These are phyloP conservation scores for Moesziomyces antarcticus DNA, from an alignment of 1,284 basidiomycete species.

Conservation along the genomic window DNA sequence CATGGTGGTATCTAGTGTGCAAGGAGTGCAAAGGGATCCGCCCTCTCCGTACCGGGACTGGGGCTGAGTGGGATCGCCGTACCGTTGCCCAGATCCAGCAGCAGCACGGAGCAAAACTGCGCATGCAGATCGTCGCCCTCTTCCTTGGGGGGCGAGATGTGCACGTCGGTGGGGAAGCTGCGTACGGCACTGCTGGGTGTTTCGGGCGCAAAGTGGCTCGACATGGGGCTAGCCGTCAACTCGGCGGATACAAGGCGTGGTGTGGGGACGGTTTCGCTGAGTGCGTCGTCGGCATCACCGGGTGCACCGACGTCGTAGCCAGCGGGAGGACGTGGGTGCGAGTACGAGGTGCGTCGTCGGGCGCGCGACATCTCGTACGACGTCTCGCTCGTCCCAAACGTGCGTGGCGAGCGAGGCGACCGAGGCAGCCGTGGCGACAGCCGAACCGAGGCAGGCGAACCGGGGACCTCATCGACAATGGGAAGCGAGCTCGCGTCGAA, in stretches of 20 bases:
- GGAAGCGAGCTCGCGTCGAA: constrained; percentile 19
- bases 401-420: constrained; percentile 1
- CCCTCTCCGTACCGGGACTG: constrained; percentile 6
- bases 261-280: constrained; percentile 6
- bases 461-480: constrained; percentile 6
- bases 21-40: constrained; percentile 13
- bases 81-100: constrained; percentile 34
- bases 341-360: constrained; percentile 16
- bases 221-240: constrained; percentile 8
- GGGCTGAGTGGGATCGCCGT: constrained; percentile 23
- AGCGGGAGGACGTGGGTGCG: constrained; percentile 9
- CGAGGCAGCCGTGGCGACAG: constrained; percentile 1
- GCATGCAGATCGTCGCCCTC: constrained; percentile 21
- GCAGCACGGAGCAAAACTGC: constrained; percentile 32
- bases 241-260: constrained; percentile 7
- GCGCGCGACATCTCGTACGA: constrained; percentile 4
- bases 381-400: constrained; percentile 23
- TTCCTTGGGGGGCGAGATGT: neutral
- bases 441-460: constrained; percentile 1
- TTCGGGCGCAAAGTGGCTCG: constrained; percentile 20
- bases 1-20: constrained; percentile 19
- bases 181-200: constrained; percentile 14
- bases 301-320: constrained; percentile 1
- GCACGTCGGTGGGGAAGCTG: constrained; percentile 4
- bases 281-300: neutral